Base-by-base conservation (phyloP, 2,329 filamentous ascomycete genomes). In the Venturia aucupariae region DNA sequence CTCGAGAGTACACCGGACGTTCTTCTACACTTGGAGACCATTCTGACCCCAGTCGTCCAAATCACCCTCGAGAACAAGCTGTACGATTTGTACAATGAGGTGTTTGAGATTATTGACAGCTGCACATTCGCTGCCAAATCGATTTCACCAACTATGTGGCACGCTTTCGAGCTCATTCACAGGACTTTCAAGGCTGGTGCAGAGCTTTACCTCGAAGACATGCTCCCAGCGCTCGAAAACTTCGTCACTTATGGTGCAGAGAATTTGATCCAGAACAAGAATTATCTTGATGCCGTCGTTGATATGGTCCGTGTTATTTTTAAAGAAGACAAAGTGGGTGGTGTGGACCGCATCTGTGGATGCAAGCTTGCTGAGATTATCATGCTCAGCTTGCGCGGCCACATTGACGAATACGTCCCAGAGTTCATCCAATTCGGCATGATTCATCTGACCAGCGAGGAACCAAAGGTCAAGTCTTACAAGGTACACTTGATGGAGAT, bases 21-120 rank as follows among this genome's bases (percentile, higher is more conserved):
- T 22, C 84, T 99, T 15, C 80, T 95, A 60, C 93, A 97, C 73
- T 89, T 99, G 64, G 94, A 99, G 77, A 91, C 90, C 24, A 92
- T 97, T 63, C 81, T 99, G 67, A 97, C 97, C 90, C 94, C 94
- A 2, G 92, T 99, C 51, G 96, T 99, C 71, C 90, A 89, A 68
- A 90, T 97, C 61, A 99, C 94, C 0, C 82, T 99, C 27, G 92
- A 97, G 78, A 97, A 99, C 80, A 97, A 97, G 78, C 86, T 99
- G 42, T 97, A 96, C 73, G 89, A 99, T 76, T 80, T 99, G 27
- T 99, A 97, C 77, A 99, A 97, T 74, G 94, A 99, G 75, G 86
- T 97, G 5, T 99, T 99, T 70, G 94, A 99, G 78, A 99, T 99
- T 71, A 96, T 99, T 70, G 94, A 99, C 75, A 97, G 92, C 81